A percentile compares a stretch with the other conserved stretches of the same genome.
These are phyloP conservation scores for Silene uniflora DNA, from an alignment of 148 eudicot genomes.

Conservation along the genomic window DNA sequence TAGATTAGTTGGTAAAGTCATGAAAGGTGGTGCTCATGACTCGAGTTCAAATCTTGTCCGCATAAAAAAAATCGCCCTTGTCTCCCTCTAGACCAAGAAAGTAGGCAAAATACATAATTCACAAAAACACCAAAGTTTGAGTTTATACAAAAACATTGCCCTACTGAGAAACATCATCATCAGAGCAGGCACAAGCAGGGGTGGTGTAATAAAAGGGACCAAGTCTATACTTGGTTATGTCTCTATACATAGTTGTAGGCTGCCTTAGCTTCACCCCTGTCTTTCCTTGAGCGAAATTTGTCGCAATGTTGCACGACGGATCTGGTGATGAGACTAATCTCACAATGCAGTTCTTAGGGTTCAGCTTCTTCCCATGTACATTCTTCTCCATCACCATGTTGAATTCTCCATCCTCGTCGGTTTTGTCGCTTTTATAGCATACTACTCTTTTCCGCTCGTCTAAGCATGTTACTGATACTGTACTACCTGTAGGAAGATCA, in stretches of 20 bases:
- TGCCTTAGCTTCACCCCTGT: slow-evolving; percentile 54
- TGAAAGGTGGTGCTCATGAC: too few species aligned
- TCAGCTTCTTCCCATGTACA: slow-evolving; percentile 38
- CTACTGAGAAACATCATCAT: slow-evolving; percentile 24
- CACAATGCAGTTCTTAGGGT: slow-evolving; percentile 47
- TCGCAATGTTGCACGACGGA: slow-evolving; percentile 51
- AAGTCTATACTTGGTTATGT: slow-evolving; percentile 42
- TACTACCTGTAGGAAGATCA: slow-evolving; percentile 37
- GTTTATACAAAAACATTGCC: not conserved
- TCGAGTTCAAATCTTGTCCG: too few species aligned
- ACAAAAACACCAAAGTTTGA: not conserved
- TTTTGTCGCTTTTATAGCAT: slow-evolving; percentile 59
- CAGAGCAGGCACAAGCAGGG: slow-evolving; percentile 55
- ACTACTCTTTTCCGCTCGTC: slow-evolving; percentile 44
- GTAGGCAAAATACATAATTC: too few species aligned
- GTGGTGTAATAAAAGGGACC: slow-evolving; percentile 72
- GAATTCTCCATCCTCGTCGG: slow-evolving; percentile 54
- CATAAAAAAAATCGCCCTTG: too few species aligned
- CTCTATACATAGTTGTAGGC: slow-evolving; percentile 50
- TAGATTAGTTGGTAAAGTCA: too few species aligned
- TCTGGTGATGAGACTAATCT: slow-evolving; percentile 72
- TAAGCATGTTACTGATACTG: slow-evolving; percentile 66
- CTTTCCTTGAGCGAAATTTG: slow-evolving; percentile 52
- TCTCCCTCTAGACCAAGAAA: too few species aligned
- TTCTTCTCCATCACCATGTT: slow-evolving; percentile 39